Evolutionary conservation across 2,329 filamentous ascomycete genomes (phyloP), one percentile per base, ranked within the genome.

Genomic region (Ambrosiella beaveri): DNA sequence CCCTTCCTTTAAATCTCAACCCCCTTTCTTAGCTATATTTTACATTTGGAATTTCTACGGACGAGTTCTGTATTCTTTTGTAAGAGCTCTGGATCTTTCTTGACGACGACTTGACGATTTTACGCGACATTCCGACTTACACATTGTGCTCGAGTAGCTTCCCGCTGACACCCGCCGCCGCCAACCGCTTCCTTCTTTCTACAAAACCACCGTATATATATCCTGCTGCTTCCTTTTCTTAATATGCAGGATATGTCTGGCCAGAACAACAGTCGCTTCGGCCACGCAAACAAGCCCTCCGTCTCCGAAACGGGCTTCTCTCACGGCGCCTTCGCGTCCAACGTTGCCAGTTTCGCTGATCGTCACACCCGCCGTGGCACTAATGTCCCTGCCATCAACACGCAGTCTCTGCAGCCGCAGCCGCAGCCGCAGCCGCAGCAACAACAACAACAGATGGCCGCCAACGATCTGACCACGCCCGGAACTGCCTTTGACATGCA

Each of bases 401-500:
- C 93, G 19, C 83, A 85, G 67, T 75, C 81, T 62, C 77, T 85
- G 70, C 44, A 57, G n/a, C 70, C 66, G 64, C 75, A 70, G 61
- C 63, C 63, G n/a, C 54, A 47, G 41, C 36, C n/a, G 15, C 49
- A 51, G 19, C 49, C 17, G 19, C 49, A 52, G 27, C 49, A 52
- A 5, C 49, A 52, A 52, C 49, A 53, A 13, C 68, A 69, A 61
- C 63, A 65, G 12, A 61, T 66, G 60, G 81, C 77, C 68, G 75
- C 73, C 61, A 79, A 78, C 65, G 89, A 95, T 63, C 81, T 95
- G 80, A 77, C 85, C 64, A 91, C 86, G 27, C 90, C 93, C 13
- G 89, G 86, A 49, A 91, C 88, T 56, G 88, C 80, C 49, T 95
- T 89, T 68, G 93, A 97, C 68, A 96, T 97, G 91, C 93, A 97